Percentiles rank a stretch among this genome's conserved stretches.
phyloP scores from a whole-genome alignment of 2,329 filamentous ascomycete species.

The Trichoderma asperellum region DNA sequence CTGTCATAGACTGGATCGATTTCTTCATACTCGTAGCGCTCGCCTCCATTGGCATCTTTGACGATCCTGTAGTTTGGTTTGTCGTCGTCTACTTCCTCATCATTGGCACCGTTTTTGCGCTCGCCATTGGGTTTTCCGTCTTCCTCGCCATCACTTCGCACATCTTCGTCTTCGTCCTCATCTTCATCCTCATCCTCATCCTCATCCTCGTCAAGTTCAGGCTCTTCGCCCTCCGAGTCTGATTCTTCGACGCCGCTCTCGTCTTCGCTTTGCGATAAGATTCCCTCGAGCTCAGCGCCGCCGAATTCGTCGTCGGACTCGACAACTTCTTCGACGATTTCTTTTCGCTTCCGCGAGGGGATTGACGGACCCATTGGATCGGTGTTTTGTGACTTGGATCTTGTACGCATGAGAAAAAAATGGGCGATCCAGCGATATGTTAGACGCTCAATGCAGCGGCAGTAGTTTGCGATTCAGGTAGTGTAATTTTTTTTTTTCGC shows the following conservation, averaged over 20 bases:
- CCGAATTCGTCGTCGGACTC: slow-evolving; percentile 64
- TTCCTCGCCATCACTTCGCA: slow-evolving; percentile 6
- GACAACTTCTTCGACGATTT: slow-evolving; percentile 58
- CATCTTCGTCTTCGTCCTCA: slow-evolving; percentile 39
- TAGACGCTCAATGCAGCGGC: neutral
- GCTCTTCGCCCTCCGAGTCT: slow-evolving; percentile 34
- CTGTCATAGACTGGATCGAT: slow-evolving; percentile 95
- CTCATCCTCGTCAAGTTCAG: slow-evolving; percentile 48
- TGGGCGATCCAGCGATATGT: neutral
- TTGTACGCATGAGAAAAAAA: neutral
- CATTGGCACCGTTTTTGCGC: neutral
- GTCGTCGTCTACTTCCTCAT: slow-evolving; percentile 31
- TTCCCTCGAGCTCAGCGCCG: slow-evolving; percentile 57
- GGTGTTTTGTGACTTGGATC: neutral
- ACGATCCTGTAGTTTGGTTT: slow-evolving; percentile 52
- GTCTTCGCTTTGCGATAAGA: slow-evolving; percentile 56
- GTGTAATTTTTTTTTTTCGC: slow-evolving; percentile 28
- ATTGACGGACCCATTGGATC: slow-evolving; percentile 31
- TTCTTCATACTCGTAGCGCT: slow-evolving; percentile 89
- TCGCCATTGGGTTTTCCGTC: slow-evolving; percentile 1
- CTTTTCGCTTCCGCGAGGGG: slow-evolving; percentile 65
- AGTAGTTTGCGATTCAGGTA: slow-evolving; percentile 10
- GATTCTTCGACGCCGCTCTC: slow-evolving; percentile 37
- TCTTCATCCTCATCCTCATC: slow-evolving; percentile 52
- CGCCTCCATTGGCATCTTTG: slow-evolving; percentile 86